phyloP scores from a whole-genome alignment of 441 rosid genomes.

The Erodium texanum region DNA sequence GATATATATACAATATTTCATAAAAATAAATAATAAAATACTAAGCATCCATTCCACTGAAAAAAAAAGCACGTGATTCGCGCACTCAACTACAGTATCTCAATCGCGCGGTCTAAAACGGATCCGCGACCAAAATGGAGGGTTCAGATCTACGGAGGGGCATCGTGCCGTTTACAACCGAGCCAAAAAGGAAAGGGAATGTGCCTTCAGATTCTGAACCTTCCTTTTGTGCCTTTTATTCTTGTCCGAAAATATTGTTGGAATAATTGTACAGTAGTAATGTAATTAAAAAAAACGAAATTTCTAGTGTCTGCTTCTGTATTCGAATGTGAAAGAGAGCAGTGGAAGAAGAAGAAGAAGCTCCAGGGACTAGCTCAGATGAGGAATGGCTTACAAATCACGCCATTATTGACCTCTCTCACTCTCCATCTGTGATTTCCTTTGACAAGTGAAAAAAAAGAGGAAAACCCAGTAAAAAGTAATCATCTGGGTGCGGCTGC shows the following conservation, averaged over 20 bases:
- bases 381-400: neutral
- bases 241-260: too few relatives aligned
- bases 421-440: neutral
- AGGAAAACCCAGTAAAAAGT: neutral
- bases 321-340: too few relatives aligned
- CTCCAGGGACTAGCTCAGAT: neutral
- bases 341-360: neutral
- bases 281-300: neutral
- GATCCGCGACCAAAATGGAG: neutral
- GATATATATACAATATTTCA: too few relatives aligned
- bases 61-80: too few relatives aligned
- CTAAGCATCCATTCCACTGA: too few relatives aligned
- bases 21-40: too few relatives aligned
- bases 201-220: conserved; percentile 1
- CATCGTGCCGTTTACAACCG: neutral
- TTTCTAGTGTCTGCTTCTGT: neutral
- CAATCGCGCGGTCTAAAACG: neutral
- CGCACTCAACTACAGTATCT: too few relatives aligned
- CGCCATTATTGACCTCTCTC: neutral
- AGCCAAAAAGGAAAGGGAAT: neutral
- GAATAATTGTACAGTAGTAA: neutral
- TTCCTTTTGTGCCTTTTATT: neutral
- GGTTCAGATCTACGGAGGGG: neutral
- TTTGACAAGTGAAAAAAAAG: neutral
- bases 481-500: neutral